Evolutionary conservation across 345 rosid genomes (phyloP).

Genomic region (Litchi chinensis): DNA sequence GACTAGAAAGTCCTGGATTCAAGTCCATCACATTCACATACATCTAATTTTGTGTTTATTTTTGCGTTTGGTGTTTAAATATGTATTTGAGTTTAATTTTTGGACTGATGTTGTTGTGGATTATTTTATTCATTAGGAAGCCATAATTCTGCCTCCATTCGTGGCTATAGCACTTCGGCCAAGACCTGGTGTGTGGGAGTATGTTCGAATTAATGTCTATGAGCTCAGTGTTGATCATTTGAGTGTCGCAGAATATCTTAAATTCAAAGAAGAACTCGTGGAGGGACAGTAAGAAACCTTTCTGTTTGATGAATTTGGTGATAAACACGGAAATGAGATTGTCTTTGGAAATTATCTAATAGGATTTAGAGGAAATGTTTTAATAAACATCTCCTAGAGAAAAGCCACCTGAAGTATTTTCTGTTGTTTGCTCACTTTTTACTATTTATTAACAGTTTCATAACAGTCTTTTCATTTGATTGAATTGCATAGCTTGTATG

Average conservation of each 20-base stretch:
- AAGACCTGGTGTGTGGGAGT: slow-evolving; percentile 46
- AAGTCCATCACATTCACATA: background rate
- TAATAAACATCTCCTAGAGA: background rate
- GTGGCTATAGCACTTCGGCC: slow-evolving; percentile 38
- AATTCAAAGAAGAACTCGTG: slow-evolving; percentile 40
- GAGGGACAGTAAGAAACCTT: slow-evolving; percentile 29
- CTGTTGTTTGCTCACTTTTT: background rate
- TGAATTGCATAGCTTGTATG: background rate
- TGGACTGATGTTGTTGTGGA: slow-evolving; percentile 1
- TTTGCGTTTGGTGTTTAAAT: background rate
- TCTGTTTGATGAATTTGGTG: slow-evolving; percentile 1
- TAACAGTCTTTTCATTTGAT: background rate
- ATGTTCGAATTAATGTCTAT: slow-evolving; percentile 30
- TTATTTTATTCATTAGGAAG: slow-evolving; percentile 24
- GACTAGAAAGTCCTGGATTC: background rate
- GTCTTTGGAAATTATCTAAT: background rate
- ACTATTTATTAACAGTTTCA: background rate
- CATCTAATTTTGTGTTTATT: background rate
- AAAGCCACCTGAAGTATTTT: background rate
- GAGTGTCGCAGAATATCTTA: slow-evolving; percentile 36
- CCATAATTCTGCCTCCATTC: slow-evolving; percentile 40
- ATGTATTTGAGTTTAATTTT: background rate
- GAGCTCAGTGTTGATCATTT: slow-evolving; percentile 35
- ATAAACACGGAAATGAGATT: background rate
- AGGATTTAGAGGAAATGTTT: background rate